phyloP scores from a whole-genome alignment of 208 protist species.

The Acanthamoeba healyi region DNA sequence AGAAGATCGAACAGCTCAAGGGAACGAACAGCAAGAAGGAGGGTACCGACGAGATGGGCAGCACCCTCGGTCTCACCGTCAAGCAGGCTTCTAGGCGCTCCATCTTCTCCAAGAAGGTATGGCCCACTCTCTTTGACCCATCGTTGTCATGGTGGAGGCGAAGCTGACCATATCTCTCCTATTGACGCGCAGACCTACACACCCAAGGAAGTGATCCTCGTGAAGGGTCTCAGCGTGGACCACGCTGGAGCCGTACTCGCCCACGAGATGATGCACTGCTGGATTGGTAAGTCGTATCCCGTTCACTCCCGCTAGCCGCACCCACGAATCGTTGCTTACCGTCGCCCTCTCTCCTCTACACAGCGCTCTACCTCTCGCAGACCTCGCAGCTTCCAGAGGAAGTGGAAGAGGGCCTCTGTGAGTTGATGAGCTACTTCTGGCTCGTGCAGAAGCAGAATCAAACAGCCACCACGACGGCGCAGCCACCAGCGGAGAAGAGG shows the following conservation, averaged over 20 bases:
- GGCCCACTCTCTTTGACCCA: too few species aligned
- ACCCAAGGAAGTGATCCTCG: conserved; percentile 21
- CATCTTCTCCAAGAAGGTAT: neutral
- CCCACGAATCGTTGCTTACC: neutral
- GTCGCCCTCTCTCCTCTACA: neutral
- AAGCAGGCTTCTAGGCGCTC: neutral
- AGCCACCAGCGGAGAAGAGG: neutral
- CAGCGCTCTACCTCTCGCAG: conserved; percentile 3
- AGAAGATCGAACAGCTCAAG: conserved; percentile 8
- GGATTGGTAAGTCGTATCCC: conserved; percentile 8
- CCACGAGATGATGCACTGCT: conserved; percentile 74
- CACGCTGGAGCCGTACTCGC: conserved; percentile 63
- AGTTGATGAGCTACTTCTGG: conserved; percentile 53
- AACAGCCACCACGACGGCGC: too few species aligned
- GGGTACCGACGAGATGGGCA: neutral
- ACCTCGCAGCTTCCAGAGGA: conserved; percentile 19
- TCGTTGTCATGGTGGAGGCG: neutral
- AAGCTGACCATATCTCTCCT: neutral
- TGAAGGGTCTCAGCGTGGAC: neutral
- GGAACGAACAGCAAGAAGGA: neutral
- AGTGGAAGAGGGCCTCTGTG: conserved; percentile 64
- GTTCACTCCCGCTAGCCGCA: too few species aligned
- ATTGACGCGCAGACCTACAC: neutral
- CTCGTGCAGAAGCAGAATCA: neutral
- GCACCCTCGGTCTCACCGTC: conserved; percentile 32